Evolutionary conservation across 75 land plant genomes (phyloP).

Genomic region (Selaginella tamariscina): DNA sequence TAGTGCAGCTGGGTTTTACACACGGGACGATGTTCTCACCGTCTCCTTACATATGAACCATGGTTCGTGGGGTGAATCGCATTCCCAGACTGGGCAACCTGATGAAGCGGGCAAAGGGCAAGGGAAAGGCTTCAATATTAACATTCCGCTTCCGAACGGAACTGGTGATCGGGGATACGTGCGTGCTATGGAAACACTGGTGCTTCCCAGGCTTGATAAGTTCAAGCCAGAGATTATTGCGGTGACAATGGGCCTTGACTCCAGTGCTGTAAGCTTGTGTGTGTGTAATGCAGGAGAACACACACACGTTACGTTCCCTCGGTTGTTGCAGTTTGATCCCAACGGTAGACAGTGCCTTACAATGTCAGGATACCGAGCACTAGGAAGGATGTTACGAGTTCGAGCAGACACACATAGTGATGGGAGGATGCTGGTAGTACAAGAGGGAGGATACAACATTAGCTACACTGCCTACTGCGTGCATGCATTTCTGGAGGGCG

Average conservation of each 20-base stretch:
- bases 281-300: constrained; percentile 51
- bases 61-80: constrained; percentile 86
- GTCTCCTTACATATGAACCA: constrained; percentile 93
- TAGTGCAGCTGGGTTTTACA: constrained; percentile 77
- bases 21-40: constrained; percentile 53
- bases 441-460: constrained; percentile 86
- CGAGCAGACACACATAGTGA: constrained; percentile 37
- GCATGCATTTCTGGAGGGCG: constrained; percentile 85
- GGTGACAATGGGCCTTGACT: constrained; percentile 69
- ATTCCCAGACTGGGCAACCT: constrained; percentile 46
- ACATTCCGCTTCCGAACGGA: constrained; percentile 79
- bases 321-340: constrained; percentile 68
- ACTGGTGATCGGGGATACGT: constrained; percentile 67
- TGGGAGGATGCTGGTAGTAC: constrained; percentile 72
- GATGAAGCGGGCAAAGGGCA: constrained; percentile 62
- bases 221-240: constrained; percentile 62
- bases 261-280: constrained; percentile 55
- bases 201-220: constrained; percentile 53
- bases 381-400: constrained; percentile 37
- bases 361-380: constrained; percentile 60
- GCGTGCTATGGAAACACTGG: constrained; percentile 59
- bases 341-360: constrained; percentile 93
- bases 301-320: constrained; percentile 40
- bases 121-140: constrained; percentile 69
- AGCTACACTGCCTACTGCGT: constrained; percentile 86